Evolutionary conservation across 345 rosid genomes (phyloP).

Genomic region (Eucalyptus erythrocorys): DNA sequence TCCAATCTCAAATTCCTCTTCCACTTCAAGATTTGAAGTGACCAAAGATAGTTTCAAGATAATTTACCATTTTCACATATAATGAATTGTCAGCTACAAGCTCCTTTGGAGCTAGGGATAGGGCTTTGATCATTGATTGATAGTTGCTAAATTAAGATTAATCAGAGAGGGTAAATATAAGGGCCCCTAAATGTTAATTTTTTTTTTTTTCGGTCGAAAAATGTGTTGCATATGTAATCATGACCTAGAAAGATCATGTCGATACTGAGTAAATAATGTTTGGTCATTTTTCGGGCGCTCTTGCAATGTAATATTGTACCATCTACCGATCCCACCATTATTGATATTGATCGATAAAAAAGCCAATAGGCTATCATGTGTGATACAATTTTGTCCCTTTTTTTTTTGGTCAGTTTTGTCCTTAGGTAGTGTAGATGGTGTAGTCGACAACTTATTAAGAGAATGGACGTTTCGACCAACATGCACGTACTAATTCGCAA

Average conservation of each 20-base stretch:
- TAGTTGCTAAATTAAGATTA: neutral
- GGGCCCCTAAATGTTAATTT: accelerated
- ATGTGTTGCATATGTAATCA: accelerated
- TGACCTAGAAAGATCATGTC: neutral
- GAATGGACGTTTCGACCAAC: neutral
- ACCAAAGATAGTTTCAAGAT: neutral
- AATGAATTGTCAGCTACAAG: neutral
- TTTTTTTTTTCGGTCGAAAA: accelerated
- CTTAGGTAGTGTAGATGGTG: neutral
- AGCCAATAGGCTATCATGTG: neutral
- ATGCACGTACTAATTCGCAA: neutral
- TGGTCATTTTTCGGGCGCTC: neutral
- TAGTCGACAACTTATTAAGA: neutral
- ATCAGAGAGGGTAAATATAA: neutral
- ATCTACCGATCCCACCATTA: neutral
- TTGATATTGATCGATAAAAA: neutral
- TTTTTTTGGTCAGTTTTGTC: neutral
- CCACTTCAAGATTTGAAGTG: slow-evolving; percentile 12
- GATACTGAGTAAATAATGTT: neutral
- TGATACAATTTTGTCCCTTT: neutral
- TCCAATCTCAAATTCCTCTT: slow-evolving; percentile 12
- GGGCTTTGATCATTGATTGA: neutral
- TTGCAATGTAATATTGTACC: neutral
- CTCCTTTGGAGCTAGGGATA: neutral
- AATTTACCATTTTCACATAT: neutral